Evolutionary conservation across 176 grass and related monocot species (phyloP).

Genomic region (Guadua angustifolia): DNA sequence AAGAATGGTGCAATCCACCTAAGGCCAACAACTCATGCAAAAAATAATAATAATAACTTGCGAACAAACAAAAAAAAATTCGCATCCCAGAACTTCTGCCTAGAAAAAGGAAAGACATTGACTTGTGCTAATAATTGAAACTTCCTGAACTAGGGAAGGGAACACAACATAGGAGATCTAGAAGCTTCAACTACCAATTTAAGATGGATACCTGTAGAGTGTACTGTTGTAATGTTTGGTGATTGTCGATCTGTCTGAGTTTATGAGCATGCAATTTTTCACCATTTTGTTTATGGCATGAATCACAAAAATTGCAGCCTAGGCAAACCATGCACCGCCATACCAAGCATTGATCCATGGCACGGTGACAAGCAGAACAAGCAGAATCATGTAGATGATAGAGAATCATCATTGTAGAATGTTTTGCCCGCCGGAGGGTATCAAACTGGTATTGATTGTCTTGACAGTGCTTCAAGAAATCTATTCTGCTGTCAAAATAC

Average conservation of each 20-base stretch:
- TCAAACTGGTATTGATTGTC: slow-evolving; percentile 90
- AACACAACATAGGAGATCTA: slow-evolving; percentile 25
- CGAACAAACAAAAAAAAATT: neutral
- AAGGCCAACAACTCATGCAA: neutral
- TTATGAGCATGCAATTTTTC: slow-evolving; percentile 69
- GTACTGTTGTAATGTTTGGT: slow-evolving; percentile 33
- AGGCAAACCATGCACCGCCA: slow-evolving; percentile 76
- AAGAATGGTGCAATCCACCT: neutral
- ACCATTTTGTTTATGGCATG: slow-evolving; percentile 72
- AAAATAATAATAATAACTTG: neutral
- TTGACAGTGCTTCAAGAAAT: slow-evolving; percentile 86
- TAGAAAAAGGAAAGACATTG: neutral
- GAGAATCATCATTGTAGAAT: slow-evolving; percentile 96
- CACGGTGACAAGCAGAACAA: slow-evolving; percentile 61
- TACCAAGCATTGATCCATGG: slow-evolving; percentile 56
- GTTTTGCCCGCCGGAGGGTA: slow-evolving; percentile 88
- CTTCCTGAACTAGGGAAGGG: neutral
- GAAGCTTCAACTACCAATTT: neutral
- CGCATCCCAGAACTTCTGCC: neutral
- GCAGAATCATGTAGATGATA: slow-evolving; percentile 77
- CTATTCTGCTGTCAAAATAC: slow-evolving; percentile 85
- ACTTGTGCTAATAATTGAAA: neutral
- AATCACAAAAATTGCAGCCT: slow-evolving; percentile 65
- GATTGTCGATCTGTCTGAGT: slow-evolving; percentile 49
- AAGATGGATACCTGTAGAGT: slow-evolving; percentile 49